These are phyloP conservation scores for Coniochaeta pulveracea DNA, from an alignment of 2,329 filamentous ascomycete species.

Conservation along the genomic window DNA sequence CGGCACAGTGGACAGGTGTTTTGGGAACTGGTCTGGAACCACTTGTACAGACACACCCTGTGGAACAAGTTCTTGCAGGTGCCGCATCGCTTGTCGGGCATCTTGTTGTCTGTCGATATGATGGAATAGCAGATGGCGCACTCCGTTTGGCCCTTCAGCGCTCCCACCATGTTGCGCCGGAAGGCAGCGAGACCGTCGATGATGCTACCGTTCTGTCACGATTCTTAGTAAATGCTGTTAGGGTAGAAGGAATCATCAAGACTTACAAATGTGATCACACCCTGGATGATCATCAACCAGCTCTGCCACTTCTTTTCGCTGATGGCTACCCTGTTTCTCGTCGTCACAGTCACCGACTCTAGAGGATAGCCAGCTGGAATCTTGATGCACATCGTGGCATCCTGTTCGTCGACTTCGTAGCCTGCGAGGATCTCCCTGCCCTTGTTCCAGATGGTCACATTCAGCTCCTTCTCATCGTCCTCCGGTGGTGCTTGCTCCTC, in stretches of 20 bases:
- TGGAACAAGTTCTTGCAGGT: slow-evolving; percentile 96
- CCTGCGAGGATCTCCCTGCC: slow-evolving; percentile 70
- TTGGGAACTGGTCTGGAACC: slow-evolving; percentile 90
- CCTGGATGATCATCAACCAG: slow-evolving; percentile 81
- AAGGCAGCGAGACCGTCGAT: slow-evolving; percentile 81
- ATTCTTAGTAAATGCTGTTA: slow-evolving; percentile 4
- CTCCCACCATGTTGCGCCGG: slow-evolving; percentile 74
- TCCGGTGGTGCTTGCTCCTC: slow-evolving; percentile 34
- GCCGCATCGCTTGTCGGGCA: slow-evolving; percentile 82
- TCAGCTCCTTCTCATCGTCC: slow-evolving; percentile 42
- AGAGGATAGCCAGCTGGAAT: slow-evolving; percentile 78
- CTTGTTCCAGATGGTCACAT: slow-evolving; percentile 59
- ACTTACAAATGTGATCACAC: slow-evolving; percentile 75
- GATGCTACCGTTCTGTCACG: slow-evolving; percentile 60
- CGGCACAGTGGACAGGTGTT: slow-evolving; percentile 88
- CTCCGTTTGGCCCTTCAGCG: slow-evolving; percentile 85
- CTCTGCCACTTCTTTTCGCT: slow-evolving; percentile 86
- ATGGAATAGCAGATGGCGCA: slow-evolving; percentile 97
- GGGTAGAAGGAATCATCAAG: neutral
- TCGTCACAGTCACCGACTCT: slow-evolving; percentile 62
- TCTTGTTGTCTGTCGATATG: slow-evolving; percentile 75
- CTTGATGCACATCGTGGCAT: slow-evolving; percentile 70
- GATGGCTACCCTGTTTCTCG: slow-evolving; percentile 75
- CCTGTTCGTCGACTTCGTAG: slow-evolving; percentile 81
- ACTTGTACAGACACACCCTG: slow-evolving; percentile 80